Conservation (phyloP, 495 filamentous ascomycete genomes). For the Podospora pseudoanserina region DNA sequence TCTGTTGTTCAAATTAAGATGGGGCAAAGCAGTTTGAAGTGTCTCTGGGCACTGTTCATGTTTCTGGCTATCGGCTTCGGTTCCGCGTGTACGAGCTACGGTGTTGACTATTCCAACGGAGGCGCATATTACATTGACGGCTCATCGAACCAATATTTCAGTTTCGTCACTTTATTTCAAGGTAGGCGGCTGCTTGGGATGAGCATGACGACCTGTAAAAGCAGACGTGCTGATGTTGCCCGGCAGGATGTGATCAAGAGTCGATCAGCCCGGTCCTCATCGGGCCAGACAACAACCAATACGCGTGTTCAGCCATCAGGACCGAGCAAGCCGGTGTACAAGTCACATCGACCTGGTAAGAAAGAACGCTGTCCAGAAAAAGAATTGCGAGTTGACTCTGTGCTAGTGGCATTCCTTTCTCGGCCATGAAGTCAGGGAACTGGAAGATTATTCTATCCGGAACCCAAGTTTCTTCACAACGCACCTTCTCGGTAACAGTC, state of each 20-base stretch:
- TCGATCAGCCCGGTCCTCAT: slow-evolving; percentile 40
- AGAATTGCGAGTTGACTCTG: neutral
- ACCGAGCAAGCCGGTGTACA: slow-evolving; percentile 37
- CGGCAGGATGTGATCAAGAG: slow-evolving; percentile 37
- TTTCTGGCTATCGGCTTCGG: slow-evolving; percentile 28
- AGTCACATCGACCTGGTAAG: slow-evolving; percentile 42
- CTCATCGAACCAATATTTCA: slow-evolving; percentile 41
- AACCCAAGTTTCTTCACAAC: slow-evolving; percentile 37
- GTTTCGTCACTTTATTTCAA: slow-evolving; percentile 42
- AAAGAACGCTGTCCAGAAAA: neutral
- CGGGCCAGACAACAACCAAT: slow-evolving; percentile 34
- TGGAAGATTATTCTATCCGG: slow-evolving; percentile 43
- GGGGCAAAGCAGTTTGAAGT: slow-evolving; percentile 19
- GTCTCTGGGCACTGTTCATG: slow-evolving; percentile 23
- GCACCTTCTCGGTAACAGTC: slow-evolving; percentile 35
- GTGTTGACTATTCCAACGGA: slow-evolving; percentile 43
- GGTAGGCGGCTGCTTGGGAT: slow-evolving; percentile 23
- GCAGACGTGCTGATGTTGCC: slow-evolving; percentile 5
- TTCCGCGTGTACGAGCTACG: slow-evolving; percentile 40
- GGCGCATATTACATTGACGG: slow-evolving; percentile 42
- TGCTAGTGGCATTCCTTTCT: slow-evolving; percentile 38
- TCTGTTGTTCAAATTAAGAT: slow-evolving; percentile 10
- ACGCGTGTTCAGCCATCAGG: slow-evolving; percentile 38
- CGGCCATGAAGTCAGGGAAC: slow-evolving; percentile 38
- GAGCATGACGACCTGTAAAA: neutral